Evolutionary conservation across 2,329 filamentous ascomycete species (phyloP).

Genomic region (Fusarium sp.): DNA sequence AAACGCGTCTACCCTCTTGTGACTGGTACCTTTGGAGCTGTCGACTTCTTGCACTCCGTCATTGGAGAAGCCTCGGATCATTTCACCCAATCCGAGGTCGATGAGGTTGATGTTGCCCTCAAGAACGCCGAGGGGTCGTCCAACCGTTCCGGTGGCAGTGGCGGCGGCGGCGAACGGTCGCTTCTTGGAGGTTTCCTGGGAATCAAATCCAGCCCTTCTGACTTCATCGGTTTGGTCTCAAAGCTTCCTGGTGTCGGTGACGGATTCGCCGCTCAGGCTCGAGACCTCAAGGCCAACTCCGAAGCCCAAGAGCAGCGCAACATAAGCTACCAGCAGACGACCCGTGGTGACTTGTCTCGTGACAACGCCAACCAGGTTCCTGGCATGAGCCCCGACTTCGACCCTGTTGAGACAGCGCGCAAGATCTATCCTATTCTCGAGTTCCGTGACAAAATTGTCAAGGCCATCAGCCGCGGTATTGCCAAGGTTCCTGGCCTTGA

Average conservation of each 20-base stretch:
- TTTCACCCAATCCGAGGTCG: slow-evolving; percentile 86
- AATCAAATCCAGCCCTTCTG: slow-evolving; percentile 53
- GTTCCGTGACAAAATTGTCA: slow-evolving; percentile 94
- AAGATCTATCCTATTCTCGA: slow-evolving; percentile 95
- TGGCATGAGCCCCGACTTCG: slow-evolving; percentile 80
- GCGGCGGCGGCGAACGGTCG: slow-evolving; percentile 46
- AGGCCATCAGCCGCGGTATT: slow-evolving; percentile 84
- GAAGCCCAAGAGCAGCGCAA: slow-evolving; percentile 73
- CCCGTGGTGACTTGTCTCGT: slow-evolving; percentile 50
- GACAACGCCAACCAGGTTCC: slow-evolving; percentile 71
- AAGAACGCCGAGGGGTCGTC: slow-evolving; percentile 71
- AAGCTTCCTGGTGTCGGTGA: slow-evolving; percentile 79
- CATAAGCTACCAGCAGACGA: slow-evolving; percentile 42
- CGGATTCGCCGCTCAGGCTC: slow-evolving; percentile 74
- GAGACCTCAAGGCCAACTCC: slow-evolving; percentile 69
- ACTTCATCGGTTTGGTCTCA: slow-evolving; percentile 78
- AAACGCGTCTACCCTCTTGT: slow-evolving; percentile 78
- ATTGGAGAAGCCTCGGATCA: slow-evolving; percentile 82
- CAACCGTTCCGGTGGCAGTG: slow-evolving; percentile 50
- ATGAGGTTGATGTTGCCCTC: slow-evolving; percentile 80
- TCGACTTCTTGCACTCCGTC: slow-evolving; percentile 86
- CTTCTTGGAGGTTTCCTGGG: slow-evolving; percentile 57
- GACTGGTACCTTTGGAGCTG: slow-evolving; percentile 79
- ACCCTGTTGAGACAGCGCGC: slow-evolving; percentile 78
- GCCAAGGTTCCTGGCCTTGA: slow-evolving; percentile 93